phyloP scores from a whole-genome alignment of 2,329 filamentous ascomycete species.

The Claviceps pazoutovae region DNA sequence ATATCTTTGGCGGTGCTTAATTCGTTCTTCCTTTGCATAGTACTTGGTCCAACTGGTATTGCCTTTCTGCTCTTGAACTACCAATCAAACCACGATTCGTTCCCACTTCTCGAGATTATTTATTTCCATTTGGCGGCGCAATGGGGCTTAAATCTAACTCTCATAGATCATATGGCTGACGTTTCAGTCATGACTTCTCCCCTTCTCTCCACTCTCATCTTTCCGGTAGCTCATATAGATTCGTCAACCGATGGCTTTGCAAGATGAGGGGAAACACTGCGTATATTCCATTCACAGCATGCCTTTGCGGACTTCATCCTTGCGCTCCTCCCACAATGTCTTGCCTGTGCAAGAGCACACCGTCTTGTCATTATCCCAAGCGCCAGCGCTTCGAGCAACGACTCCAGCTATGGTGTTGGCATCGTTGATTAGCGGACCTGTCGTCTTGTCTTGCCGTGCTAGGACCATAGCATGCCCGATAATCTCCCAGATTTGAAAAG shows the following conservation, averaged over 20 bases:
- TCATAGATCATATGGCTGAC: not conserved
- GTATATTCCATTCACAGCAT: slow-evolving; percentile 51
- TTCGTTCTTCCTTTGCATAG: too few species aligned
- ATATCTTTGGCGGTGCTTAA: too few species aligned
- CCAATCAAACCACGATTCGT: too few species aligned
- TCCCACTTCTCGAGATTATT: too few species aligned
- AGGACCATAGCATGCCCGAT: slow-evolving; percentile 89
- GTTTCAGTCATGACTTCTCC: not conserved
- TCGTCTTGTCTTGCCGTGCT: slow-evolving; percentile 44
- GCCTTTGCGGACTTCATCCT: slow-evolving; percentile 75
- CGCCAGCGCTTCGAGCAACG: slow-evolving; percentile 87
- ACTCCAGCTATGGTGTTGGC: slow-evolving; percentile 81
- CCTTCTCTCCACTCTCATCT: not conserved
- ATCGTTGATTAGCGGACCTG: slow-evolving; percentile 53
- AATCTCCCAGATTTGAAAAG: slow-evolving; percentile 86
- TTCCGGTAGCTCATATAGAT: not conserved
- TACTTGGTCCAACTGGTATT: too few species aligned
- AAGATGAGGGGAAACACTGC: not conserved
- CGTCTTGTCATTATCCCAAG: slow-evolving; percentile 98
- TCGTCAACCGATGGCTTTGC: not conserved
- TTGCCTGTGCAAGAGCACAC: slow-evolving; percentile 97
- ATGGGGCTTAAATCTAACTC: not conserved
- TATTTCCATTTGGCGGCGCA: not conserved
- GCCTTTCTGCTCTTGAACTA: too few species aligned
- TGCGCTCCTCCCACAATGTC: slow-evolving; percentile 93